phyloP scores from a whole-genome alignment of 371 early-diverging fungal species.

The Apophysomyces sp. region DNA sequence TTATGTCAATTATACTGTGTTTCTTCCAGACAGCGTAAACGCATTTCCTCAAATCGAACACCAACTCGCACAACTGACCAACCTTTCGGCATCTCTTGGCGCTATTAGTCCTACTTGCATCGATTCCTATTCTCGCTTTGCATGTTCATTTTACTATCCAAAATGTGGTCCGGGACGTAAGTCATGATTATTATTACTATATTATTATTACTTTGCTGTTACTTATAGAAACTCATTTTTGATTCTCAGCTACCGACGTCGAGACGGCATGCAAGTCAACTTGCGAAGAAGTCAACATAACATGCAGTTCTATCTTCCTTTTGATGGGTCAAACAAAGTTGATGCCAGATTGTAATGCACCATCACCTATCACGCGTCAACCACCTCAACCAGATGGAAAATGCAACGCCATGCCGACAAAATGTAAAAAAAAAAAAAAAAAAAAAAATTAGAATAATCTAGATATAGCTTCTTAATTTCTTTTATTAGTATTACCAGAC shows the following conservation, averaged over 20 bases:
- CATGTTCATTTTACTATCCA: conserved; percentile 27
- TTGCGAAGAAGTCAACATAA: conserved; percentile 32
- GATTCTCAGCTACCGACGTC: not conserved
- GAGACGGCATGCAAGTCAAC: conserved; percentile 48
- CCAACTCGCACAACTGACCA: conserved; percentile 9
- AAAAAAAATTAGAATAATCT: conserved; percentile 21
- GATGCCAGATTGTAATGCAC: conserved; percentile 48
- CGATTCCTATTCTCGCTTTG: conserved; percentile 24
- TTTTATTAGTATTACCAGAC: not conserved
- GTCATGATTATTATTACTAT: too few species aligned
- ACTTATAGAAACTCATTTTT: too few species aligned
- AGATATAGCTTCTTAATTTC: not conserved
- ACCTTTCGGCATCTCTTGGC: conserved; percentile 8
- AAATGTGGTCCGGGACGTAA: conserved; percentile 20
- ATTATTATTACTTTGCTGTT: too few species aligned
- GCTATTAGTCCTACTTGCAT: conserved; percentile 24
- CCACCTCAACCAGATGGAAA: conserved; percentile 31
- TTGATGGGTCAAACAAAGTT: conserved; percentile 24
- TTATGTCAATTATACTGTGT: conserved; percentile 21
- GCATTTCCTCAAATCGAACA: conserved; percentile 21
- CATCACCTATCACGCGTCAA: conserved; percentile 23
- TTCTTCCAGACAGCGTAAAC: conserved; percentile 8
- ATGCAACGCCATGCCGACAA: conserved; percentile 40
- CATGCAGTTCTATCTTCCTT: conserved; percentile 38
- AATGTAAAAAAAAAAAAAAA: not conserved